Conservation (phyloP, 2,329 filamentous ascomycete species). For the Elsinoe australis region DNA sequence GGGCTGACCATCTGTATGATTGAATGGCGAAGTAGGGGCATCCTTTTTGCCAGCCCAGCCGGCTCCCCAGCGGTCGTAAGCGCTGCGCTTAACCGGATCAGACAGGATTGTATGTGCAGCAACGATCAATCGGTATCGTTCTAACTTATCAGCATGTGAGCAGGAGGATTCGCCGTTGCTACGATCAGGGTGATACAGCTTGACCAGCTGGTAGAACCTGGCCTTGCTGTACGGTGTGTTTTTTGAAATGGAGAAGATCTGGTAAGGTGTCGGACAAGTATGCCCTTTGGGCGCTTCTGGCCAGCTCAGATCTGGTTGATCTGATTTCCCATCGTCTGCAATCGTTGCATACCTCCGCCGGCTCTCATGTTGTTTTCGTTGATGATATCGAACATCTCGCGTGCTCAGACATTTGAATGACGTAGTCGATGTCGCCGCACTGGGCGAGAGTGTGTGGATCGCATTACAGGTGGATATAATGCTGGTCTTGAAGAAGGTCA, state of each 20-base stretch:
- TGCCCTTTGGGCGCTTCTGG: constrained; percentile 33
- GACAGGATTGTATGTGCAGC: constrained; percentile 83
- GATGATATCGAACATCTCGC: constrained; percentile 14
- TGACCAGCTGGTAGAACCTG: constrained; percentile 84
- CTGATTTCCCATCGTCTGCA: constrained; percentile 22
- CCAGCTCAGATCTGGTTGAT: constrained; percentile 25
- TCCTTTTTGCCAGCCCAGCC: constrained; percentile 61
- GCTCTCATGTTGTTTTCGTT: neutral
- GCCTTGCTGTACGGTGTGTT: constrained; percentile 69
- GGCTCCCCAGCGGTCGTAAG: constrained; percentile 73
- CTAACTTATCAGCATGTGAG: constrained; percentile 59
- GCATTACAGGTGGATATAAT: constrained; percentile 7
- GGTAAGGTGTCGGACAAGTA: constrained; percentile 69
- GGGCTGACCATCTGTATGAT: constrained; percentile 25
- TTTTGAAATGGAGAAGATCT: constrained; percentile 63
- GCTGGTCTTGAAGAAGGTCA: constrained; percentile 10
- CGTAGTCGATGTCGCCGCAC: constrained; percentile 13
- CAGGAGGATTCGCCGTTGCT: constrained; percentile 28
- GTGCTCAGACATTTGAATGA: constrained; percentile 17
- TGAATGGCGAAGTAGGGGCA: constrained; percentile 20
- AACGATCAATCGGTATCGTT: constrained; percentile 83
- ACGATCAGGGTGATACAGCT: constrained; percentile 88
- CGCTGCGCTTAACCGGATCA: constrained; percentile 65
- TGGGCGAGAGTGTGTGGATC: constrained; percentile 6
- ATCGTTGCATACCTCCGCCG: constrained; percentile 28